Evolutionary conservation across 2,329 filamentous ascomycete genomes (phyloP).

Genomic region (Colletotrichum cordylinicola): DNA sequence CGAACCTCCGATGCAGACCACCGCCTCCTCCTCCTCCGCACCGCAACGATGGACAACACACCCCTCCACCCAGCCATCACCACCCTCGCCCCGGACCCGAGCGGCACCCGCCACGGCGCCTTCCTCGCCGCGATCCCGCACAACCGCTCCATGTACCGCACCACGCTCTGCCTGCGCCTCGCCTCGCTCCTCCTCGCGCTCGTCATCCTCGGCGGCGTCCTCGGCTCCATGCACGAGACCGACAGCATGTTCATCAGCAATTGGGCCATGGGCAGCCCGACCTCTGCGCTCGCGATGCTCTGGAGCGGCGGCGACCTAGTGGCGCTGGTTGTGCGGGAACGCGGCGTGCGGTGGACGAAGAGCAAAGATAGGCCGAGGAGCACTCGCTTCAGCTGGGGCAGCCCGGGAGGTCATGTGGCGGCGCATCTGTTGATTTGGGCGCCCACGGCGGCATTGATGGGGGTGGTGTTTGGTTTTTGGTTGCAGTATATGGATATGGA

Average conservation of each 20-base stretch:
- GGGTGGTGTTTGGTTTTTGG: not conserved
- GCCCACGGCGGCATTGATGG: not conserved
- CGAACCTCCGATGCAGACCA: not conserved
- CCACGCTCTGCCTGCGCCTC: conserved; percentile 4
- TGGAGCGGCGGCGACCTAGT: conserved; percentile 11
- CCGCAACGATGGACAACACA: conserved; percentile 19
- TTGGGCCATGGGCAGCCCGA: conserved; percentile 7
- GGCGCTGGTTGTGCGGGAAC: conserved; percentile 2
- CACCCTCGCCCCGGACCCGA: not conserved
- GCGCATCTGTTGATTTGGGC: conserved; percentile 16
- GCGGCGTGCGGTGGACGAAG: conserved; percentile 8
- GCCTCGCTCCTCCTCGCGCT: conserved; percentile 7
- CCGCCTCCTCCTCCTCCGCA: not conserved
- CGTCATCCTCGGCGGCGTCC: conserved; percentile 2
- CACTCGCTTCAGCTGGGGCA: conserved; percentile 11
- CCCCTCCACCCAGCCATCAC: conserved; percentile 16
- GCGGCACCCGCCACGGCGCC: conserved; percentile 11
- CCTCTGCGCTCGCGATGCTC: not conserved
- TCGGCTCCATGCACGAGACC: not conserved
- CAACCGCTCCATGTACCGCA: conserved; percentile 19
- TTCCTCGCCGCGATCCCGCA: conserved; percentile 20
- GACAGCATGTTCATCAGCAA: not conserved
- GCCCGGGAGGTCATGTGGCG: not conserved
- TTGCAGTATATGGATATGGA: not conserved
- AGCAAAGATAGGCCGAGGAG: not conserved